Evolutionary conservation across 768 basidiomycete species (phyloP).

Genomic region (Hysterangium stoloniferum): DNA sequence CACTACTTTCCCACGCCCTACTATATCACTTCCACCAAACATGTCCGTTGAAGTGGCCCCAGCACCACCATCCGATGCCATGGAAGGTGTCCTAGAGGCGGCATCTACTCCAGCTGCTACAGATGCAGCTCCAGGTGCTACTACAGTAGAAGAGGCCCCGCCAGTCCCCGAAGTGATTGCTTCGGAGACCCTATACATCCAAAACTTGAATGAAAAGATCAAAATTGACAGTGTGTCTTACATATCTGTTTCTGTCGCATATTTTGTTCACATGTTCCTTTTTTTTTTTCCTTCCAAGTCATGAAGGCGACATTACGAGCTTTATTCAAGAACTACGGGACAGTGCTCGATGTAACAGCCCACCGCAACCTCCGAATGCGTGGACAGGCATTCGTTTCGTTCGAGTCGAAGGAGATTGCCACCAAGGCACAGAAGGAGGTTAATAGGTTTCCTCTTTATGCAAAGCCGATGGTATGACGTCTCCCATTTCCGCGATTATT

Average conservation of each 20-base stretch:
- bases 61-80: slow-evolving; percentile 3
- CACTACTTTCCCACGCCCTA: background rate
- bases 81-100: slow-evolving; percentile 9
- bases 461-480: slow-evolving; percentile 81
- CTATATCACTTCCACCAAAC: too few relatives aligned
- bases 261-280: slow-evolving; percentile 10
- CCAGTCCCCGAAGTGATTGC: slow-evolving; percentile 22
- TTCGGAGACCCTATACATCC: slow-evolving; percentile 89
- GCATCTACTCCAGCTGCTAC: background rate
- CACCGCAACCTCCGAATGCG: slow-evolving; percentile 95
- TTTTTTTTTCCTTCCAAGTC: slow-evolving; percentile 37
- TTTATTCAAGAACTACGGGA: slow-evolving; percentile 90
- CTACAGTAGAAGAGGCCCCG: slow-evolving; percentile 5
- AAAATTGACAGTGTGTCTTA: slow-evolving; percentile 56
- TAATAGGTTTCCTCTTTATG: slow-evolving; percentile 88
- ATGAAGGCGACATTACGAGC: slow-evolving; percentile 82
- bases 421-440: slow-evolving; percentile 89
- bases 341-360: slow-evolving; percentile 91
- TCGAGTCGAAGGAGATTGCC: slow-evolving; percentile 74
- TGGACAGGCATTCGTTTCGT: slow-evolving; percentile 96
- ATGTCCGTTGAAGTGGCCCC: slow-evolving; percentile 5
- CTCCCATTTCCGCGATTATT: background rate
- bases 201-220: slow-evolving; percentile 94
- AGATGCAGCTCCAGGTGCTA: background rate
- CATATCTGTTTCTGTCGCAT: slow-evolving; percentile 5